phyloP scores from a whole-genome alignment of 2,329 filamentous ascomycete species.

The Septoria petroselini region DNA sequence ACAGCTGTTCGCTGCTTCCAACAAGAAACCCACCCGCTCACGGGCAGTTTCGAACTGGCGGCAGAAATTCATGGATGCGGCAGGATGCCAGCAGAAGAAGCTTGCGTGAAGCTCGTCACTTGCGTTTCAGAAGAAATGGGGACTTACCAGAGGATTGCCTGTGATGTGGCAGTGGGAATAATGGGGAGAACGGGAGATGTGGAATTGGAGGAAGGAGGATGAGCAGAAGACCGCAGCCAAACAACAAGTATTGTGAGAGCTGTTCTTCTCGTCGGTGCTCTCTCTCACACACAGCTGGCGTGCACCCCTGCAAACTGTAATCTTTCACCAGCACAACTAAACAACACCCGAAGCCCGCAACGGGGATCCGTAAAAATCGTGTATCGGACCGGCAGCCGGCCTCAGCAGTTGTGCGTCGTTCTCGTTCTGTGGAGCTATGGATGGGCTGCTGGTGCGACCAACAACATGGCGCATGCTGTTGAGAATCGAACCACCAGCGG shows the following conservation, averaged over 20 bases:
- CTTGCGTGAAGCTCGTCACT: neutral
- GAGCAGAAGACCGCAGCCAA: neutral
- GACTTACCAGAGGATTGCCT: slow-evolving; percentile 3
- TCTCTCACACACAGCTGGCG: too few species aligned
- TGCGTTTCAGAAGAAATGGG: neutral
- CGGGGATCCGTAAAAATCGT: slow-evolving; percentile 4
- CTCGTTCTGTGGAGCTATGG: neutral
- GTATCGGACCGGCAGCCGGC: neutral
- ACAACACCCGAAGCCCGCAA: neutral
- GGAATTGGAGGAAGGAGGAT: neutral
- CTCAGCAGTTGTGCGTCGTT: neutral
- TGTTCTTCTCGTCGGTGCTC: too few species aligned
- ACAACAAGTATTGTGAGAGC: too few species aligned
- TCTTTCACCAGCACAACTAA: too few species aligned
- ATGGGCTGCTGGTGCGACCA: slow-evolving; percentile 3
- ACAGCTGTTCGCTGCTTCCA: neutral
- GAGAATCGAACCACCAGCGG: slow-evolving; percentile 11
- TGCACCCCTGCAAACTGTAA: too few species aligned
- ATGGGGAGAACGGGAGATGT: slow-evolving; percentile 1
- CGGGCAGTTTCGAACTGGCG: slow-evolving; percentile 8
- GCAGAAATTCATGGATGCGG: neutral
- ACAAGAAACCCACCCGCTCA: slow-evolving; percentile 7
- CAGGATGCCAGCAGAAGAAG: too few species aligned
- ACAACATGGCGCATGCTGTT: neutral
- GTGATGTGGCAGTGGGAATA: neutral